Base-by-base conservation (phyloP, 805 yeast genomes). In the Ogataea trehaloabstinens region DNA sequence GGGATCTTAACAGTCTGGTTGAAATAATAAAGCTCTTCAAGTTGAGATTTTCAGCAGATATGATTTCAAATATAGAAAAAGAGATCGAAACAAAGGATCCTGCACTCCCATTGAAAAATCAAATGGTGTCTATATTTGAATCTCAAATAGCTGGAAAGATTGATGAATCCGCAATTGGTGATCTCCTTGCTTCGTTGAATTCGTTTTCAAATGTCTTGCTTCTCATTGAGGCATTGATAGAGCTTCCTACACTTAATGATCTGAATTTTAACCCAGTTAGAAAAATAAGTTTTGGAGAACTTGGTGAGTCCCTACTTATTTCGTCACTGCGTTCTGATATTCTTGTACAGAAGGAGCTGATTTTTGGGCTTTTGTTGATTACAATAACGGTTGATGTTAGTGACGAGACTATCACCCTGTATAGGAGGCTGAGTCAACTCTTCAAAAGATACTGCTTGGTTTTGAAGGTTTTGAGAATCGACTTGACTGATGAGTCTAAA, bases 111-210 rank as follows among this genome's bases (percentile, higher is more conserved):
- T 24, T 54, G 61, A 28, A 63, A 53, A 28, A 51, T 48, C 25
- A 61, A 56, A 43, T 66, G 76, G 20, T 56, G 57, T 6, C 53
- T 5, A 60, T 76, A 5, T 75, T 78, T 44, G 68, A 70, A 22
- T 44, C 61, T 1, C 48, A 62, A 13, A 59, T 82, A 34, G 59
- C 71, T 8, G 52, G 62, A 3, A 61, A 63, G 35, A 60, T 79
- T 37, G 70, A 71, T 42, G 58, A 65, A 24, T 44, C 57, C 1
- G 62, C 65, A 24, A 56, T 71, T 24, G 48, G 61, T 22, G 62
- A 52, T 6, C 51, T 77, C n/a, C 63, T 74, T 24, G 55, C 60
- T 10, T 66, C 67, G 28, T 52, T 74, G 41, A 63, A 65, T 31
- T 50, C 64, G 4, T 56, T 72, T 17, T 65, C 66, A 22, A 58